phyloP scores from a whole-genome alignment of 2,329 filamentous ascomycete species.

The Chalara sp. region DNA sequence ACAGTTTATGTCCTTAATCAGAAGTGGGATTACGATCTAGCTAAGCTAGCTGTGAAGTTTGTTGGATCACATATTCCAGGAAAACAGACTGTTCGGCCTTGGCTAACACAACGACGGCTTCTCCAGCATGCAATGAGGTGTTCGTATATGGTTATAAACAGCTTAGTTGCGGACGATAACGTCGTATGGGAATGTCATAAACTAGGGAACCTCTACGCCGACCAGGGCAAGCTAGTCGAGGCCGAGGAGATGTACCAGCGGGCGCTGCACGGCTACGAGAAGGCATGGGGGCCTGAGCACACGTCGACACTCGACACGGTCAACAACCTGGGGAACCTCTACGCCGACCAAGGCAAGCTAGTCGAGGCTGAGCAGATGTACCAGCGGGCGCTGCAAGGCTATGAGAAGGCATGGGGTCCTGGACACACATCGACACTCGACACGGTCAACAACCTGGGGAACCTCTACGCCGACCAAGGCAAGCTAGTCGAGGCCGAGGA shows the following conservation, averaged over 20 bases:
- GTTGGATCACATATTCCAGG: conserved; percentile 8
- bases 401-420: not conserved
- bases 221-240: not conserved
- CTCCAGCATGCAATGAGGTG: conserved; percentile 1
- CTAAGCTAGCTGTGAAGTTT: conserved; percentile 8
- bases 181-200: conserved; percentile 8
- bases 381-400: not conserved
- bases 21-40: conserved; percentile 7
- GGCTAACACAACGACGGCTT: not conserved
- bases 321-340: conserved; percentile 18
- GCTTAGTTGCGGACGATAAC: conserved; percentile 11
- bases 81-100: not conserved
- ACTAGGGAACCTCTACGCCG: conserved; percentile 8
- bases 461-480: conserved; percentile 16
- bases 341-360: conserved; percentile 14
- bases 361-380: conserved; percentile 15
- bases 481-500: not conserved
- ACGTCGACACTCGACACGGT: conserved; percentile 5
- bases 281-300: not conserved
- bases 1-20: conserved; percentile 10
- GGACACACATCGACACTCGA: conserved; percentile 5
- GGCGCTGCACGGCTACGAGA: not conserved
- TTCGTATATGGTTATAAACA: not conserved
- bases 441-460: conserved; percentile 6
- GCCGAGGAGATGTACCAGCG: not conserved